A percentile compares a stretch with the other conserved stretches of the same genome.
phyloP scores from a whole-genome alignment of 305 asterid species.

The Fraxinus platypoda region DNA sequence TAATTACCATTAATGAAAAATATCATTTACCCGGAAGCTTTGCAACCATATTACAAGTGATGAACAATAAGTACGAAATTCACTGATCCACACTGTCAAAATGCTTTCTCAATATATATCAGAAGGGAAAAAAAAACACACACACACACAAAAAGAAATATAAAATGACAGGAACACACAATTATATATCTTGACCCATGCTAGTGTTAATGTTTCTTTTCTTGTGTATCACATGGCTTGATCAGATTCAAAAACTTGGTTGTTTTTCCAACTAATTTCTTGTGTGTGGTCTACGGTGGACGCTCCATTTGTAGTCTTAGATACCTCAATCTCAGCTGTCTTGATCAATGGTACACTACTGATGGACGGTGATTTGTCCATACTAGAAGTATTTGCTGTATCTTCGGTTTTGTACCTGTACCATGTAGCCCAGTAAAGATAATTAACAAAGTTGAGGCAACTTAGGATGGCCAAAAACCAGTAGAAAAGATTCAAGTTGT shows the following conservation, averaged over 20 bases:
- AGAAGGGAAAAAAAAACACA: background rate
- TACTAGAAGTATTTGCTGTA: background rate
- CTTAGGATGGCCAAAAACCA: constrained; percentile 78
- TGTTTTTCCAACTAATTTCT: constrained; percentile 26
- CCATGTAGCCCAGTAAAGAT: constrained; percentile 59
- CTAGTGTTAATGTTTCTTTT: background rate
- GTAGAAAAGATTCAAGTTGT: constrained; percentile 50
- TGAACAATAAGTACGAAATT: background rate
- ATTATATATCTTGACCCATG: background rate
- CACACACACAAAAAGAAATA: background rate
- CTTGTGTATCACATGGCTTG: background rate
- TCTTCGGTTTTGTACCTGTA: constrained; percentile 52
- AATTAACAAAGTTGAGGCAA: constrained; percentile 51
- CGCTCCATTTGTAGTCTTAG: constrained; percentile 24
- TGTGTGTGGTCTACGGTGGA: constrained; percentile 5
- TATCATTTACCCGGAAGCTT: background rate
- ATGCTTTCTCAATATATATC: background rate
- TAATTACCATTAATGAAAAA: background rate
- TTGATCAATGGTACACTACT: constrained; percentile 18
- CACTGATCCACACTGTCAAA: background rate
- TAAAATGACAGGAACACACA: background rate
- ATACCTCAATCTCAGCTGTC: constrained; percentile 22
- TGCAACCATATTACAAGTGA: background rate
- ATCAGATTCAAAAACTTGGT: background rate
- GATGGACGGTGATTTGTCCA: background rate